These are phyloP conservation scores for Penicillium freii DNA, from an alignment of 2,329 filamentous ascomycete species.

Conservation along the genomic window DNA sequence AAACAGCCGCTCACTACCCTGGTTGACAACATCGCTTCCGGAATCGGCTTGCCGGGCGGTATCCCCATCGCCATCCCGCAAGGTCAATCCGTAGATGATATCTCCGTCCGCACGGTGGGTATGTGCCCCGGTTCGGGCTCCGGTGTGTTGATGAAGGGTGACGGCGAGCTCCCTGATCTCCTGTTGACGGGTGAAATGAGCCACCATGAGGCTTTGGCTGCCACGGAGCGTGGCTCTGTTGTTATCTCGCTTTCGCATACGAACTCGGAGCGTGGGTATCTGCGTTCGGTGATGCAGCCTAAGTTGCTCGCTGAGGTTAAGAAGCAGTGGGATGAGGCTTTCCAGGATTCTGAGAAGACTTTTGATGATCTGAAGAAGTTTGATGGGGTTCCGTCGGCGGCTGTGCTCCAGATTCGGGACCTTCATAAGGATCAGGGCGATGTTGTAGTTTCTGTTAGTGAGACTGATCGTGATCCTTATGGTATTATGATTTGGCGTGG, in stretches of 20 bases:
- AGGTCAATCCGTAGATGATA: conserved; percentile 51
- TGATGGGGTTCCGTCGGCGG: conserved; percentile 26
- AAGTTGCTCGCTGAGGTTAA: conserved; percentile 62
- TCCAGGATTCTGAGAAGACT: conserved; percentile 44
- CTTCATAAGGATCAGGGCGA: conserved; percentile 51
- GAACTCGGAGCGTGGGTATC: conserved; percentile 84
- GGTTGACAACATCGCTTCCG: conserved; percentile 60
- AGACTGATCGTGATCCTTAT: conserved; percentile 83
- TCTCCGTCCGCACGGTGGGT: conserved; percentile 67
- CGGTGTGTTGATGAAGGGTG: conserved; percentile 64
- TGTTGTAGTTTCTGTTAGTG: conserved; percentile 70
- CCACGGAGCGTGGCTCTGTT: conserved; percentile 76
- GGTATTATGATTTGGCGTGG: conserved; percentile 59
- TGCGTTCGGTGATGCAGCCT: conserved; percentile 67
- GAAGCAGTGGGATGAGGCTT: conserved; percentile 51
- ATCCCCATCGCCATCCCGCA: conserved; percentile 65
- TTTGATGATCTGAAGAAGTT: conserved; percentile 24
- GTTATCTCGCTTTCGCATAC: conserved; percentile 88
- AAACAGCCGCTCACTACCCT: conserved; percentile 56
- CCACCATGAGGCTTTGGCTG: conserved; percentile 86
- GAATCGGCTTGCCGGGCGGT: conserved; percentile 65
- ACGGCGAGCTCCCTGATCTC: conserved; percentile 61
- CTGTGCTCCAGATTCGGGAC: conserved; percentile 40
- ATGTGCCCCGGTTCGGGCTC: conserved; percentile 89
- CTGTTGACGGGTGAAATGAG: conserved; percentile 89